These are phyloP conservation scores for Zygosaccharomyces bisporus DNA, from an alignment of 805 yeast genomes.

Conservation along the genomic window DNA sequence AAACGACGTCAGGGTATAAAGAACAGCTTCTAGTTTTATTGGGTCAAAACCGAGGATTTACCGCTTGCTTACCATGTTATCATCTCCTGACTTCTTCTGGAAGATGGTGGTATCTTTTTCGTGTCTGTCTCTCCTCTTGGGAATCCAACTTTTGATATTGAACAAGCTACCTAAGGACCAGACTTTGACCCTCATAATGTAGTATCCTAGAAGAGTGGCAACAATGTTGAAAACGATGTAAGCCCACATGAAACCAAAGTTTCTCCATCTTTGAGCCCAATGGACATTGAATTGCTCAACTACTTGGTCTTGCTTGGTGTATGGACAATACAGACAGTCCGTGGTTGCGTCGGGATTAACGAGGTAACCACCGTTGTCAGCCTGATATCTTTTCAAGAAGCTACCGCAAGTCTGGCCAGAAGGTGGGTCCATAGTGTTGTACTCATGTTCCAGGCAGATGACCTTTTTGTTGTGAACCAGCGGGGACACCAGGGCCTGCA, in stretches of 20 bases:
- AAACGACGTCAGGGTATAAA: no score
- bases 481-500: conserved; percentile 42
- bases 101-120: conserved; percentile 46
- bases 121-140: conserved; percentile 44
- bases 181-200: conserved; percentile 39
- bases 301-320: conserved; percentile 54
- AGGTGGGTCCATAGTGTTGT: conserved; percentile 40
- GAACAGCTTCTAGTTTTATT: no score
- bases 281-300: conserved; percentile 43
- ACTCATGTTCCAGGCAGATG: conserved; percentile 39
- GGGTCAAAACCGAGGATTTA: no score
- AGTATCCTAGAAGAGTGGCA: conserved; percentile 40
- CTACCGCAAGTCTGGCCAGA: conserved; percentile 48
- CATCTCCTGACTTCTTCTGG: conserved; percentile 40
- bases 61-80: conserved; percentile 29
- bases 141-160: conserved; percentile 40
- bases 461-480: conserved; percentile 40
- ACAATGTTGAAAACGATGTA: conserved; percentile 40
- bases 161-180: conserved; percentile 35
- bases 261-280: conserved; percentile 58
- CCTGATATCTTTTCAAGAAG: conserved; percentile 39
- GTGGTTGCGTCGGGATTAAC: conserved; percentile 43
- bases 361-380: conserved; percentile 44
- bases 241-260: conserved; percentile 53
- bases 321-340: conserved; percentile 58